phyloP scores from a whole-genome alignment of 176 grass and related monocot genomes.

The Bolboschoenus planiculmis region DNA sequence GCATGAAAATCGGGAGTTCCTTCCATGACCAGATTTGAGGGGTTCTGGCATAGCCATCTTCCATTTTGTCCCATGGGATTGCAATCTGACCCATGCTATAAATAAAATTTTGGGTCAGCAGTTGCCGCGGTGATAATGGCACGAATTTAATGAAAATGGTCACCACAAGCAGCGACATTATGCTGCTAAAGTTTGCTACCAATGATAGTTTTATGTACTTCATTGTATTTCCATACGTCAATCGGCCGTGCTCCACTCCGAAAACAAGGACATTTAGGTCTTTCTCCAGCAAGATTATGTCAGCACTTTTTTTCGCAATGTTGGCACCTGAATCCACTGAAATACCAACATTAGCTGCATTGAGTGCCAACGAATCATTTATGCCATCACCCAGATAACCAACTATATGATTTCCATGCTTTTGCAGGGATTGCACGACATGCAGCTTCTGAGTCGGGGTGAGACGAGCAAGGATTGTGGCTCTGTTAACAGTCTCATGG shows the following conservation, averaged over 20 bases:
- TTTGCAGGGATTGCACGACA: slow-evolving; percentile 35
- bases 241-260: slow-evolving; percentile 30
- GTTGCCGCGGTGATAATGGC: slow-evolving; percentile 26
- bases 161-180: slow-evolving; percentile 25
- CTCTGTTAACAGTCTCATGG: slow-evolving; percentile 32
- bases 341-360: slow-evolving; percentile 39
- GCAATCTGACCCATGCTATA: slow-evolving; percentile 40
- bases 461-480: slow-evolving; percentile 33
- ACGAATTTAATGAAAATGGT: slow-evolving; percentile 25
- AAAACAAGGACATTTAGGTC: slow-evolving; percentile 40
- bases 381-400: slow-evolving; percentile 40
- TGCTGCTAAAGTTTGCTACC: slow-evolving; percentile 28
- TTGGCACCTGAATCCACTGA: slow-evolving; percentile 37
- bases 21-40: slow-evolving; percentile 33
- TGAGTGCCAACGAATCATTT: slow-evolving; percentile 39
- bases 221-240: slow-evolving; percentile 42
- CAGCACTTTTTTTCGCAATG: slow-evolving; percentile 29
- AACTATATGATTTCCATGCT: slow-evolving; percentile 34
- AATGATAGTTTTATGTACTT: slow-evolving; percentile 45
- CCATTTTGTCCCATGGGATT: slow-evolving; percentile 44
- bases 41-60: slow-evolving; percentile 24
- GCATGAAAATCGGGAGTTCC: slow-evolving; percentile 29
- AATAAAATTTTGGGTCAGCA: slow-evolving; percentile 40
- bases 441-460: slow-evolving; percentile 39
- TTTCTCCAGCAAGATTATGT: slow-evolving; percentile 43